Evolutionary conservation across 495 filamentous ascomycete genomes (phyloP).

Genomic region (Xanthoparmelia taractica): DNA sequence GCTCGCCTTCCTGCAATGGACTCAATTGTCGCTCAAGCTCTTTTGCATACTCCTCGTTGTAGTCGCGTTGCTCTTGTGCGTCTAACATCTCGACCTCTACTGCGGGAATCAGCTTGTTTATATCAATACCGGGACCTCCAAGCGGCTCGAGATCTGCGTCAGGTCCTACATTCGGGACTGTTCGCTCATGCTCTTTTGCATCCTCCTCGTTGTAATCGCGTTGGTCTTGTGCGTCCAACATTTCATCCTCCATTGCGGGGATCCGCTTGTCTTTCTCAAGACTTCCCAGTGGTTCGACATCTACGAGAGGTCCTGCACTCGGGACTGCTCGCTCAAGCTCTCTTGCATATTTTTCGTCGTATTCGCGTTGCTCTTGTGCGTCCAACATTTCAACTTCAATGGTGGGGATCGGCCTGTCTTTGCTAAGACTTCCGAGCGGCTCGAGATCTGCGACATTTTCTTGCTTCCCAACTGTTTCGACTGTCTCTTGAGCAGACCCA

Average conservation of each 20-base stretch:
- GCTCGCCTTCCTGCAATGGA: conserved; percentile 3
- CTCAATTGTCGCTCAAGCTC: conserved; percentile 20
- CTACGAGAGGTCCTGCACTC: neutral
- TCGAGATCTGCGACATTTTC: neutral
- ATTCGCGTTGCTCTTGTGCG: conserved; percentile 12
- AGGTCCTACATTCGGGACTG: neutral
- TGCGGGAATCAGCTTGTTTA: neutral
- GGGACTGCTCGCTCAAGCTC: conserved; percentile 14
- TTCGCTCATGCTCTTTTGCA: conserved; percentile 14
- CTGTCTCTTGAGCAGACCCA: neutral
- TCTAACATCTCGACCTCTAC: conserved; percentile 4
- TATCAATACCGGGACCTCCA: neutral
- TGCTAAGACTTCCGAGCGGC: neutral
- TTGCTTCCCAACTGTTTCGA: neutral
- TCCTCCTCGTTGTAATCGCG: conserved; percentile 10
- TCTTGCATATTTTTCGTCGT: conserved; percentile 12
- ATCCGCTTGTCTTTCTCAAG: neutral
- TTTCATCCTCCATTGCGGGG: neutral
- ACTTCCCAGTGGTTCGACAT: neutral
- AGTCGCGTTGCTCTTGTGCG: conserved; percentile 14
- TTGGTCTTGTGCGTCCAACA: conserved; percentile 8
- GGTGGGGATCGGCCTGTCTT: neutral
- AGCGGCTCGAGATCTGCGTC: conserved; percentile 1
- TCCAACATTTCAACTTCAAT: neutral
- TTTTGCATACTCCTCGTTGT: conserved; percentile 14